These are phyloP conservation scores for Radiomyces spectabilis DNA, from an alignment of 192 early-diverging fungal species.

Conservation along the genomic window DNA sequence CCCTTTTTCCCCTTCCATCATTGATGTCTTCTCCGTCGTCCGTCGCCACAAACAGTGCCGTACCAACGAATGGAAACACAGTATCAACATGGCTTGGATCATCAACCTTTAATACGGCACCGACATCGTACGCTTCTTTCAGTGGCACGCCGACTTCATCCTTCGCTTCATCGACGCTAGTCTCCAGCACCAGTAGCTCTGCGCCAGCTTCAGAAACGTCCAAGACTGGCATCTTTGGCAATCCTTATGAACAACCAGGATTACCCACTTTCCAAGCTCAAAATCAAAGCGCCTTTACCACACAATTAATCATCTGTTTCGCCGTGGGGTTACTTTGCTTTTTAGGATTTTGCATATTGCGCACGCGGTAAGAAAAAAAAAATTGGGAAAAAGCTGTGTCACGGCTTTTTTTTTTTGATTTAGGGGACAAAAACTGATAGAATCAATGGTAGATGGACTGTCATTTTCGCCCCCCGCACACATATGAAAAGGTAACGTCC, in stretches of 20 bases:
- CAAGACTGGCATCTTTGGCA: not conserved
- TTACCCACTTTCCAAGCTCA: too few species aligned
- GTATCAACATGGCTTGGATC: too few species aligned
- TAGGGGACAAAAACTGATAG: too few species aligned
- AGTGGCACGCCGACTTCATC: not conserved
- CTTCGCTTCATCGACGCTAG: not conserved
- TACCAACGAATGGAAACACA: too few species aligned
- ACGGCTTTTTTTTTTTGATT: not conserved
- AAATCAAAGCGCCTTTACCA: slow-evolving; percentile 12
- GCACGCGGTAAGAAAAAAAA: slow-evolving; percentile 14
- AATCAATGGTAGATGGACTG: slow-evolving; percentile 3
- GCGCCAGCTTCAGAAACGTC: not conserved
- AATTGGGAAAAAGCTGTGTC: not conserved
- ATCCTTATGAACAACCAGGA: not conserved
- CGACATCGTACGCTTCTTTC: too few species aligned
- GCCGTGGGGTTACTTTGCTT: slow-evolving; percentile 11
- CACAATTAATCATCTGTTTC: slow-evolving; percentile 13
- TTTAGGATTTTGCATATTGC: slow-evolving; percentile 13
- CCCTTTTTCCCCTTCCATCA: too few species aligned
- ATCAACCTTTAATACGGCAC: too few species aligned
- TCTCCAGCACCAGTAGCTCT: too few species aligned
- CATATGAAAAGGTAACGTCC: slow-evolving; percentile 23
- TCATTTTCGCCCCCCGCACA: slow-evolving; percentile 17
- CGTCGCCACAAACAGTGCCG: too few species aligned
- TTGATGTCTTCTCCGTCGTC: too few species aligned